Percentiles rank a stretch among this genome's conserved stretches.
Evolutionary conservation across 208 protist genomes (phyloP).

Genomic region (Phytomonas sp.): DNA sequence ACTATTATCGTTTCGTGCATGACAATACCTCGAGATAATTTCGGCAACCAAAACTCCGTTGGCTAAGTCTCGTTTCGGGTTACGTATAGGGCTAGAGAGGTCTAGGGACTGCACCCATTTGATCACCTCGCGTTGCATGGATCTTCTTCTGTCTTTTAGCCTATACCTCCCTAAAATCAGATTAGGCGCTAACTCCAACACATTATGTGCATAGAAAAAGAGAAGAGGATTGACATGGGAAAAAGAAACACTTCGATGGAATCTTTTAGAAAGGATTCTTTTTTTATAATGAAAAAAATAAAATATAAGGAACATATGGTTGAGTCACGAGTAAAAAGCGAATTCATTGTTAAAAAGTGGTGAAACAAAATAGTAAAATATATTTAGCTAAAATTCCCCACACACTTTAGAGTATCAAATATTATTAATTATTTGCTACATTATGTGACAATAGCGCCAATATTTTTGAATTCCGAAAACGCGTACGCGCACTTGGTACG

Average conservation of each 20-base stretch:
- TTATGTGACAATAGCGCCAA: neutral
- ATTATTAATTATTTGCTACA: neutral
- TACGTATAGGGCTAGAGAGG: slow-evolving; percentile 83
- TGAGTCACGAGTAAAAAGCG: neutral
- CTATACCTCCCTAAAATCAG: neutral
- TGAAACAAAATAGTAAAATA: slow-evolving; percentile 2
- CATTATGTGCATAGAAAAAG: slow-evolving; percentile 6
- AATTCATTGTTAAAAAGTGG: neutral
- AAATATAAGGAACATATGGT: neutral
- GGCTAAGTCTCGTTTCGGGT: slow-evolving; percentile 89
- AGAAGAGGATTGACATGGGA: neutral
- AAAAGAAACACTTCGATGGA: neutral
- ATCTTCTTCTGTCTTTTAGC: neutral
- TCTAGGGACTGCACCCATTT: slow-evolving; percentile 95
- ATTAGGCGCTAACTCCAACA: neutral
- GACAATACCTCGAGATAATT: slow-evolving; percentile 88
- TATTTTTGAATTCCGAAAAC: neutral
- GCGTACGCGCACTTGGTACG: neutral
- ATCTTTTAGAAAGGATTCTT: neutral
- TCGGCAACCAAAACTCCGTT: slow-evolving; percentile 93
- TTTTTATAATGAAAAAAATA: neutral
- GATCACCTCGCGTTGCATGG: slow-evolving; percentile 89
- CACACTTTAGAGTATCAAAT: neutral
- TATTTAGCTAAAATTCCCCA: neutral
- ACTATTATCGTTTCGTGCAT: neutral